These are phyloP conservation scores for Flaveria sonorensis DNA, from an alignment of 129 eudicot genomes.

Conservation along the genomic window DNA sequence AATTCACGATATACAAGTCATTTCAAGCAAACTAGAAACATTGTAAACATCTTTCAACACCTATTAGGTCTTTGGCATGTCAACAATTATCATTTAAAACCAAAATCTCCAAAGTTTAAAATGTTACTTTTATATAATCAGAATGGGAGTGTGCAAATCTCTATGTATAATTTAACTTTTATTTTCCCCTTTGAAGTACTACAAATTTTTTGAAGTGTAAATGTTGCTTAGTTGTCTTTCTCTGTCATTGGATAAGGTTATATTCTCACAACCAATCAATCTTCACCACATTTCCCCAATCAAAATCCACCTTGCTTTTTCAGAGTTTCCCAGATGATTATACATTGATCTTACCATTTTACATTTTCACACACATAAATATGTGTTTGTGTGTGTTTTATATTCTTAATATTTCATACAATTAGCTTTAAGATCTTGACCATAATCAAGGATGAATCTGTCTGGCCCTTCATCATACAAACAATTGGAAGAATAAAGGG, in stretches of 20 bases:
- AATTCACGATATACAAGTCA: background rate
- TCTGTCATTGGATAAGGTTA: slow-evolving; percentile 54
- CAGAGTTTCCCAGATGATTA: slow-evolving; percentile 36
- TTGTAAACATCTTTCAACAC: background rate
- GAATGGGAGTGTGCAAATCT: slow-evolving; percentile 28
- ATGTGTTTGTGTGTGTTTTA: slow-evolving; percentile 15
- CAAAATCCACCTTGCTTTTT: slow-evolving; percentile 27
- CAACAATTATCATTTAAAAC: background rate
- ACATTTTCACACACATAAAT: slow-evolving; percentile 31
- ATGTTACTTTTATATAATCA: background rate
- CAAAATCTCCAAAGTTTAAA: slow-evolving; percentile 1
- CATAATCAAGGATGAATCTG: slow-evolving; percentile 17
- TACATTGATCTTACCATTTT: slow-evolving; percentile 41
- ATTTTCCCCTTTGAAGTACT: slow-evolving; percentile 31
- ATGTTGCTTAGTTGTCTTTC: slow-evolving; percentile 41
- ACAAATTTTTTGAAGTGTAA: slow-evolving; percentile 26
- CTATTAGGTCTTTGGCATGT: background rate
- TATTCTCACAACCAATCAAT: slow-evolving; percentile 47
- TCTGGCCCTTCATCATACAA: background rate
- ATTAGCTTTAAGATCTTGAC: slow-evolving; percentile 22
- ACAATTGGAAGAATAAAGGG: background rate
- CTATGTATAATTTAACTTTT: slow-evolving; percentile 19
- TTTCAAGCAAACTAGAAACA: background rate
- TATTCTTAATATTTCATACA: background rate
- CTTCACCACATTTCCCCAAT: slow-evolving; percentile 49